Evolutionary conservation across 2,329 filamentous ascomycete genomes (phyloP).

Genomic region (Thelonectria discophora): DNA sequence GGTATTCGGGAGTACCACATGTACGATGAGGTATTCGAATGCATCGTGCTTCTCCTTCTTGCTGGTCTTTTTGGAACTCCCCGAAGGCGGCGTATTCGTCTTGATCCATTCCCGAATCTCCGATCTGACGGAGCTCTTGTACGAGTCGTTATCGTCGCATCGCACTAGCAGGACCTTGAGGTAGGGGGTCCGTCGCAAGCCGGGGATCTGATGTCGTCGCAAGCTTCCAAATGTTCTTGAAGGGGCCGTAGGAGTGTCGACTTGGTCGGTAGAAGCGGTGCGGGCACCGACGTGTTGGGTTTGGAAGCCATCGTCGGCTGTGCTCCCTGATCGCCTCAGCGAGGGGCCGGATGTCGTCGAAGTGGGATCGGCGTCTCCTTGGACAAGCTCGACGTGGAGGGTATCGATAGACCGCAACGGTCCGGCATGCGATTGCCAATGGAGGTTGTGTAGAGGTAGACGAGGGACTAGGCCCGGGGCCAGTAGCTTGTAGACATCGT

Average conservation of each 20-base stretch:
- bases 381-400: conserved; percentile 87
- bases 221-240: conserved; percentile 46
- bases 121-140: conserved; percentile 81
- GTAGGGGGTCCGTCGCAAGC: conserved; percentile 90
- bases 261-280: conserved; percentile 49
- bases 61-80: conserved; percentile 63
- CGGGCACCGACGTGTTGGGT: conserved; percentile 61
- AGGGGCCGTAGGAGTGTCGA: conserved; percentile 47
- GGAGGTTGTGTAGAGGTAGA: conserved; percentile 87
- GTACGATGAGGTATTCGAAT: conserved; percentile 93
- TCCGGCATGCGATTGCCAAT: conserved; percentile 95
- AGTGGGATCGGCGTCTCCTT: conserved; percentile 61
- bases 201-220: conserved; percentile 93
- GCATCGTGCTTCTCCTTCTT: conserved; percentile 94
- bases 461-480: conserved; percentile 79
- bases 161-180: conserved; percentile 88
- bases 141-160: conserved; percentile 95
- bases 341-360: conserved; percentile 45
- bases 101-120: conserved; percentile 93
- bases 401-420: conserved; percentile 93
- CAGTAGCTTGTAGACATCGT: conserved; percentile 84
- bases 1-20: conserved; percentile 90
- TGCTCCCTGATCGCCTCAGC: conserved; percentile 46
- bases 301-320: conserved; percentile 68
- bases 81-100: conserved; percentile 69